These are phyloP conservation scores for Ogataea polymorpha DNA, from an alignment of 805 yeast species.

Conservation along the genomic window DNA sequence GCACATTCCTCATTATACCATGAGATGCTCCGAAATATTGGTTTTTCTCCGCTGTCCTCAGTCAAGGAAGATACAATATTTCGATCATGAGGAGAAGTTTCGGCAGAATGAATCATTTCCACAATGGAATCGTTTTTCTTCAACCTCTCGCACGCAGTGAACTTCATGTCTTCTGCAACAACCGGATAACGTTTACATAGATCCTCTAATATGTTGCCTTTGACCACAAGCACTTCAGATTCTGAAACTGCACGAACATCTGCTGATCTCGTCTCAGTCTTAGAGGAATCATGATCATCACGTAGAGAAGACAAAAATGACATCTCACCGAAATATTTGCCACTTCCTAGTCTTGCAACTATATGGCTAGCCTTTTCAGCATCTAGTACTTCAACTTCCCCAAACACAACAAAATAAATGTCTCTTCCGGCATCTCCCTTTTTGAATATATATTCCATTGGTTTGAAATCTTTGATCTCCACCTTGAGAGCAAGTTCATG, in stretches of 20 bases:
- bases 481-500: conserved; percentile 64
- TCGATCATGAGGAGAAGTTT: conserved; percentile 20
- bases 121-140: conserved; percentile 30
- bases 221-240: conserved; percentile 58
- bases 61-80: conserved; percentile 19
- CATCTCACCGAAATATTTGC: conserved; percentile 76
- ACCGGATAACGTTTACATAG: conserved; percentile 57
- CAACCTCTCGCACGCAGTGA: conserved; percentile 55
- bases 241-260: conserved; percentile 59
- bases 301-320: conserved; percentile 52
- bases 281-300: conserved; percentile 27
- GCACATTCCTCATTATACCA: conserved; percentile 9
- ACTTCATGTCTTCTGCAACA: conserved; percentile 55
- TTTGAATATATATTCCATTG: conserved; percentile 58
- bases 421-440: conserved; percentile 62
- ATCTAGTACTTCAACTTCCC: conserved; percentile 64
- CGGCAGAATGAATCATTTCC: conserved; percentile 20
- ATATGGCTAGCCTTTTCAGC: conserved; percentile 37
- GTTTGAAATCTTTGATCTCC: conserved; percentile 49
- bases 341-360: conserved; percentile 57
- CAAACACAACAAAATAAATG: conserved; percentile 62
- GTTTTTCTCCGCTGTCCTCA: conserved; percentile 13
- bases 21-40: conserved; percentile 18
- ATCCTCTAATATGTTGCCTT: conserved; percentile 50
- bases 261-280: conserved; percentile 48